phyloP scores from a whole-genome alignment of 352 stramenopile species.

The Pythium rhizo-oryzae region DNA sequence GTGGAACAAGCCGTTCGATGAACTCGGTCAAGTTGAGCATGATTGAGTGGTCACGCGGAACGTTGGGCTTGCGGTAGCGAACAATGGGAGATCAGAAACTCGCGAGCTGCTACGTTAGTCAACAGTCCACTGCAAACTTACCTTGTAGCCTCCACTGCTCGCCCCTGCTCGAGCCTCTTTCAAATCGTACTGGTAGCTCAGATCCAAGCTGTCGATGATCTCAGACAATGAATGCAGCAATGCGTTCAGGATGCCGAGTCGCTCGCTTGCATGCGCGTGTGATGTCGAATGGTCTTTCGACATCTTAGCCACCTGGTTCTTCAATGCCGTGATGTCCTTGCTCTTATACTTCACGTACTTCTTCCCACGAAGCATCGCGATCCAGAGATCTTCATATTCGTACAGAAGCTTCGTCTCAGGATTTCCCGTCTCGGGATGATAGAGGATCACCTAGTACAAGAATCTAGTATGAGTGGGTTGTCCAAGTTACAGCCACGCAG shows the following conservation, averaged over 20 bases:
- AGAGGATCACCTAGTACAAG: conserved; percentile 45
- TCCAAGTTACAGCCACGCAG: neutral
- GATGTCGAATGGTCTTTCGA: neutral
- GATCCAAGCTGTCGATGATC: conserved; percentile 59
- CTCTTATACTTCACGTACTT: conserved; percentile 26
- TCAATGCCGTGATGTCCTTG: conserved; percentile 8
- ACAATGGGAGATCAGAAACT: neutral
- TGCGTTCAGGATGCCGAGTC: conserved; percentile 51
- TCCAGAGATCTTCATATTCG: conserved; percentile 80
- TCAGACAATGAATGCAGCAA: conserved; percentile 46
- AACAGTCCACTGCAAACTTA: conserved; percentile 27
- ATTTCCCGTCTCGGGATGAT: conserved; percentile 78
- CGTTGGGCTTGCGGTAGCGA: conserved; percentile 41
- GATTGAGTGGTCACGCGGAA: conserved; percentile 78
- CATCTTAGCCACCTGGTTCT: conserved; percentile 6
- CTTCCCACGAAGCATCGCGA: conserved; percentile 39
- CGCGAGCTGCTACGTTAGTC: too few relatives aligned
- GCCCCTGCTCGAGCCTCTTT: conserved; percentile 41
- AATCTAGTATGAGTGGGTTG: neutral
- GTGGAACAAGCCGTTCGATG: conserved; percentile 53
- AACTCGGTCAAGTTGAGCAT: conserved; percentile 84
- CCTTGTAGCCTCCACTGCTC: conserved; percentile 50
- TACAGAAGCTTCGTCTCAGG: conserved; percentile 74
- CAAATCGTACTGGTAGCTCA: conserved; percentile 71
- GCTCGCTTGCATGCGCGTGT: conserved; percentile 18